Evolutionary conservation across 441 rosid species (phyloP).

Genomic region (Arabidopsis lyrata): DNA sequence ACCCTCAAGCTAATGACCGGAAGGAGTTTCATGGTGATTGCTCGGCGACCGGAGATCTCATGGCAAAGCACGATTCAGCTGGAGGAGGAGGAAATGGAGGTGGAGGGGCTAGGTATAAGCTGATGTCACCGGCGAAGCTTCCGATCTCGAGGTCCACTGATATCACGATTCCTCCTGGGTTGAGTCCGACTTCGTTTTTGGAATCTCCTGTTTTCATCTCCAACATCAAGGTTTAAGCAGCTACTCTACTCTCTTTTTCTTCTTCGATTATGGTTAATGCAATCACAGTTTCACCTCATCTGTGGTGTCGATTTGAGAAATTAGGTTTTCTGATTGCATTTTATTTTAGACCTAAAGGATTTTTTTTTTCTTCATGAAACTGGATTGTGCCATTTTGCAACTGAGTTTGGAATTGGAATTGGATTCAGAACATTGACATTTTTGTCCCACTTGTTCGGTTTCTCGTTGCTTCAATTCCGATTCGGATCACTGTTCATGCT

Average conservation of each 20-base stretch:
- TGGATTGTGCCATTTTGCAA: constrained; percentile 14
- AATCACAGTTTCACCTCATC: not conserved
- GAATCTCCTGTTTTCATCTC: constrained; percentile 96
- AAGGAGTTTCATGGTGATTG: constrained; percentile 33
- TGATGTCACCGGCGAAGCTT: constrained; percentile 95
- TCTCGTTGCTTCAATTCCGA: constrained; percentile 40
- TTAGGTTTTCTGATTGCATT: constrained; percentile 31
- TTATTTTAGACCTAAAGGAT: constrained; percentile 3
- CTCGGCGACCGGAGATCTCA: constrained; percentile 42
- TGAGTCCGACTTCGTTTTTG: constrained; percentile 89
- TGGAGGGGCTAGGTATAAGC: constrained; percentile 87
- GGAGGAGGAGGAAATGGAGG: constrained; percentile 49
- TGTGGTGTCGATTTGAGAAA: constrained; percentile 17
- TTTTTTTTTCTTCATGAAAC: not conserved
- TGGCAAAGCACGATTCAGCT: constrained; percentile 34
- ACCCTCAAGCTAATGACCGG: constrained; percentile 38
- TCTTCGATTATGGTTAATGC: not conserved
- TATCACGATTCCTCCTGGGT: constrained; percentile 83
- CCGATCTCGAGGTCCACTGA: constrained; percentile 92
- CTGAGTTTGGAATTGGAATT: constrained; percentile 11
- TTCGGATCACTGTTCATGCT: constrained; percentile 34
- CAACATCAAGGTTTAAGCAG: constrained; percentile 78
- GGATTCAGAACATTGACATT: constrained; percentile 26
- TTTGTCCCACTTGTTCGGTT: constrained; percentile 23
- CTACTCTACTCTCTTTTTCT: constrained; percentile 6